Conservation (phyloP, 371 early-diverging fungal species). For the Saksenaea oblongispora region DNA sequence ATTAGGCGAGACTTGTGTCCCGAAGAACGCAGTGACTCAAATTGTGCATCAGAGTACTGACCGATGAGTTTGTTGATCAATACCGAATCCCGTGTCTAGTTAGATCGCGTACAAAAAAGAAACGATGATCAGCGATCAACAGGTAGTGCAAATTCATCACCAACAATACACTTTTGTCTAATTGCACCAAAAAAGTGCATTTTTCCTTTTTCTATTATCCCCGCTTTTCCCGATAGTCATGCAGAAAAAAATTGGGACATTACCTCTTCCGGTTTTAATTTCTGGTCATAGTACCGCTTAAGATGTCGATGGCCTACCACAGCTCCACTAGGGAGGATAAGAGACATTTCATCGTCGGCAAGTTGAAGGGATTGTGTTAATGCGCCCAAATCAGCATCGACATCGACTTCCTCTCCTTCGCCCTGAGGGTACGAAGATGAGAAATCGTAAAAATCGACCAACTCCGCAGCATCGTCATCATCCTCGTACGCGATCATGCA, state of each 20-base stretch:
- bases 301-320: conserved; percentile 85
- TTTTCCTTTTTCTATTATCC: not conserved
- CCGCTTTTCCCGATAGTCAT: not conserved
- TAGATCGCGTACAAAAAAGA: conserved; percentile 1
- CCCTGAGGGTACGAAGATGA: conserved; percentile 48
- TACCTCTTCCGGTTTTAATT: conserved; percentile 68
- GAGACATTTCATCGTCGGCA: conserved; percentile 77
- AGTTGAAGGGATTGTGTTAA: conserved; percentile 32
- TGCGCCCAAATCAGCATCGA: conserved; percentile 54
- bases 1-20: conserved; percentile 22
- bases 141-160: not conserved
- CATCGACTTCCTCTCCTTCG: conserved; percentile 54
- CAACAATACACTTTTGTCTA: not conserved
- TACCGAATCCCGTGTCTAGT: conserved; percentile 45
- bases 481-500: conserved; percentile 91
- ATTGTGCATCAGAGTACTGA: conserved; percentile 44
- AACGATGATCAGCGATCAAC: not conserved
- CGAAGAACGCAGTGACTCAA: conserved; percentile 35
- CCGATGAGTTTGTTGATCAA: conserved; percentile 54
- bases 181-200: not conserved
- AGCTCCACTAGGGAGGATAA: conserved; percentile 84
- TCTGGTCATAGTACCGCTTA: conserved; percentile 86
- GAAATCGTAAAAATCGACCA: conserved; percentile 93
- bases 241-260: not conserved
- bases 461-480: conserved; percentile 87